These are phyloP conservation scores for Elsinoe necatrix DNA, from an alignment of 2,329 filamentous ascomycete genomes.

Conservation along the genomic window DNA sequence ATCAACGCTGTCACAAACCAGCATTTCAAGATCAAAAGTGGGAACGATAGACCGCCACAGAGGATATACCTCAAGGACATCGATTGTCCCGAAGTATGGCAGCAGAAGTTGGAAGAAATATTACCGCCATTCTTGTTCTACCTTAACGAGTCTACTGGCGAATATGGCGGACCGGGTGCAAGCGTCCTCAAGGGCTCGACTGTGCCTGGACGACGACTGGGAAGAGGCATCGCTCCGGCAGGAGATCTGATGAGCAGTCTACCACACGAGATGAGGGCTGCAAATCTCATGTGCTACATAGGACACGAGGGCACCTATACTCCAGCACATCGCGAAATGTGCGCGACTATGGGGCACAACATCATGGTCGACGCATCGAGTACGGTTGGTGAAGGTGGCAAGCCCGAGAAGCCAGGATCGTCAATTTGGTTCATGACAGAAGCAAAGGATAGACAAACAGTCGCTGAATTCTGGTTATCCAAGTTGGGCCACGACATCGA, in stretches of 20 bases:
- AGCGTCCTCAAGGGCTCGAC: constrained; percentile 38
- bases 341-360: constrained; percentile 88
- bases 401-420: constrained; percentile 66
- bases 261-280: constrained; percentile 75
- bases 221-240: constrained; percentile 57
- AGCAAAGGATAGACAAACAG: constrained; percentile 79
- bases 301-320: constrained; percentile 97
- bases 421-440: constrained; percentile 99
- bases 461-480: constrained; percentile 89
- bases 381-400: constrained; percentile 56
- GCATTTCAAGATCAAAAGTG: constrained; percentile 57
- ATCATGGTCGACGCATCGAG: constrained; percentile 92
- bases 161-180: constrained; percentile 48
- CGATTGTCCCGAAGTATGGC: constrained; percentile 84
- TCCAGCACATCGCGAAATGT: constrained; percentile 94
- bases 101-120: constrained; percentile 64
- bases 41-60: constrained; percentile 70
- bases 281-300: constrained; percentile 97
- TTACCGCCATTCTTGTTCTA: constrained; percentile 83
- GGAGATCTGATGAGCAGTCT: constrained; percentile 95
- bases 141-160: constrained; percentile 68
- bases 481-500: constrained; percentile 93
- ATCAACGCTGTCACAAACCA: constrained; percentile 78
- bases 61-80: constrained; percentile 95
- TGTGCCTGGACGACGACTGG: constrained; percentile 38